Evolutionary conservation across 345 rosid genomes (phyloP).

Genomic region (Dovyalis caffra): DNA sequence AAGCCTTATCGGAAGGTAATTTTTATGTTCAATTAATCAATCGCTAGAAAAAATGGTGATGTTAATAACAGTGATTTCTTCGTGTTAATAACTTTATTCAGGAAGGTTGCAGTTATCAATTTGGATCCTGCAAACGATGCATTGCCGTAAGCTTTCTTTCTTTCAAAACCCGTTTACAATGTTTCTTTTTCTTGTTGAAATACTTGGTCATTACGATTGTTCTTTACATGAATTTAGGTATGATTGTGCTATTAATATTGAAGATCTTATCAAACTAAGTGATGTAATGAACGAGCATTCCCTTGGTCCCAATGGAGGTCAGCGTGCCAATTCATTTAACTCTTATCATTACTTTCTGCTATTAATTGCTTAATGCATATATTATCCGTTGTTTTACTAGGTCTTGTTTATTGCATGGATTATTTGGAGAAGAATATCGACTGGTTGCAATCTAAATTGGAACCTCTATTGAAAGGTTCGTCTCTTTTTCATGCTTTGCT

Average conservation of each 20-base stretch:
- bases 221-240: constrained; percentile 62
- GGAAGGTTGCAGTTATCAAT: constrained; percentile 89
- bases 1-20: constrained; percentile 74
- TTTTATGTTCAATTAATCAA: not conserved
- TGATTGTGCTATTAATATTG: constrained; percentile 81
- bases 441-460: constrained; percentile 78
- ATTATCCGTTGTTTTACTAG: not conserved
- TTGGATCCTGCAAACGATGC: constrained; percentile 92
- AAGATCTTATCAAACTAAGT: constrained; percentile 72
- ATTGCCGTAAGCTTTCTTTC: constrained; percentile 68
- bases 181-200: not conserved
- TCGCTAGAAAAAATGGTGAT: not conserved
- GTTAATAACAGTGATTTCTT: not conserved
- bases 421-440: constrained; percentile 86
- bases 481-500: not conserved
- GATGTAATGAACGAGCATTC: constrained; percentile 83
- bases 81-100: constrained; percentile 24
- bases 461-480: constrained; percentile 79
- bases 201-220: constrained; percentile 2
- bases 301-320: constrained; percentile 98
- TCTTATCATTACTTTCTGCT: not conserved
- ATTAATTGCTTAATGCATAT: not conserved
- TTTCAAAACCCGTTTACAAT: not conserved
- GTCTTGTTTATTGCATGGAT: constrained; percentile 45
- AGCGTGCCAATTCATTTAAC: not conserved